Evolutionary conservation across 2,329 filamentous ascomycete genomes (phyloP).

Genomic region (Thermothelomyces thermophilus): DNA sequence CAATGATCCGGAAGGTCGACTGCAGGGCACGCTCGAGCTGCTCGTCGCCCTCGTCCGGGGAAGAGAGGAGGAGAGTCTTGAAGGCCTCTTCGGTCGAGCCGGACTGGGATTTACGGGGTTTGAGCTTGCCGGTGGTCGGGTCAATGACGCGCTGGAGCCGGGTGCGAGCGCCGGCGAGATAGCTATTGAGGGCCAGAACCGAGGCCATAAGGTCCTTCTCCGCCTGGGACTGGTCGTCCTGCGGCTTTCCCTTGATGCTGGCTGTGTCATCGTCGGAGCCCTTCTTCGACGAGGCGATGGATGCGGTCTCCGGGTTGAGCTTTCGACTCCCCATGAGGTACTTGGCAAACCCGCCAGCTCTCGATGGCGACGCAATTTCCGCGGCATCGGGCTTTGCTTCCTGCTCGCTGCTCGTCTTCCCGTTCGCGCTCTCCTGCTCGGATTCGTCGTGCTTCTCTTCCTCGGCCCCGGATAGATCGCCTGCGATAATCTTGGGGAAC

Average conservation of each 20-base stretch:
- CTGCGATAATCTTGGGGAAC: slow-evolving; percentile 78
- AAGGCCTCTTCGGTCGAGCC: slow-evolving; percentile 44
- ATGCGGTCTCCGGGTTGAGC: slow-evolving; percentile 47
- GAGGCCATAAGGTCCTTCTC: slow-evolving; percentile 80
- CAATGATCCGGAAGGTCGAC: slow-evolving; percentile 74
- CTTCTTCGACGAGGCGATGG: slow-evolving; percentile 53
- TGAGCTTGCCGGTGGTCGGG: slow-evolving; percentile 56
- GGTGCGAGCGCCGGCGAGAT: slow-evolving; percentile 77
- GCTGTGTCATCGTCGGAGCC: slow-evolving; percentile 51
- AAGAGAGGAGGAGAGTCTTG: slow-evolving; percentile 48
- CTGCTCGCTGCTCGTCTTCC: slow-evolving; percentile 30
- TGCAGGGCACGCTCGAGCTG: slow-evolving; percentile 66
- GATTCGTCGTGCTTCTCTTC: slow-evolving; percentile 33
- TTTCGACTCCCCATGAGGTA: slow-evolving; percentile 46
- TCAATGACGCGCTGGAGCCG: slow-evolving; percentile 57
- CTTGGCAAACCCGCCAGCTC: slow-evolving; percentile 45
- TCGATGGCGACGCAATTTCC: slow-evolving; percentile 31
- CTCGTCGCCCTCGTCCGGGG: slow-evolving; percentile 43
- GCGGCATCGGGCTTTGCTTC: slow-evolving; percentile 23
- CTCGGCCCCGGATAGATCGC: slow-evolving; percentile 57
- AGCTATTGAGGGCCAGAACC: slow-evolving; percentile 76
- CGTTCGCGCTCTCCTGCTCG: slow-evolving; percentile 27
- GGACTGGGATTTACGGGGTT: slow-evolving; percentile 40
- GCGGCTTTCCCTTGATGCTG: slow-evolving; percentile 43
- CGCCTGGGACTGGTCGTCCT: slow-evolving; percentile 49